Evolutionary conservation across 495 filamentous ascomycete genomes (phyloP).

Genomic region (Penicillium tannophilum): DNA sequence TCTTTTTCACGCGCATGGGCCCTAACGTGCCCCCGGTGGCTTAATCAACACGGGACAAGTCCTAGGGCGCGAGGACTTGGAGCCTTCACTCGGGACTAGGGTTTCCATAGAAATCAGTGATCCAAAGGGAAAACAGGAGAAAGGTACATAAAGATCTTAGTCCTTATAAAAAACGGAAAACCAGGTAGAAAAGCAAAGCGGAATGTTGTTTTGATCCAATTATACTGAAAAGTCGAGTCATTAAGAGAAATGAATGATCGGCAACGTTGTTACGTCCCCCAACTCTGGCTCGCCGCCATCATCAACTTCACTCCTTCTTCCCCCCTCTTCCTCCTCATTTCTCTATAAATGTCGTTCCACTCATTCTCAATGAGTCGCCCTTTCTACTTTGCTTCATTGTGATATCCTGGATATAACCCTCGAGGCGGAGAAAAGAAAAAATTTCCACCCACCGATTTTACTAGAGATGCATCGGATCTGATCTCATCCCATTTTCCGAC

Average conservation of each 20-base stretch:
- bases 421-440: not conserved
- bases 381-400: slow-evolving; percentile 26
- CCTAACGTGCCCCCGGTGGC: not conserved
- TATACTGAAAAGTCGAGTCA: not conserved
- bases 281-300: slow-evolving; percentile 14
- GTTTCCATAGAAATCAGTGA: not conserved
- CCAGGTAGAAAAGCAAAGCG: no score
- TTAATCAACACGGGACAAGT: not conserved
- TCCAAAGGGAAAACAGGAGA: not conserved
- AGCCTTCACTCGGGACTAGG: not conserved
- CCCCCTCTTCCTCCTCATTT: slow-evolving; percentile 4
- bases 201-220: no score
- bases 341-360: slow-evolving; percentile 15
- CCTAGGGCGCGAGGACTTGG: not conserved
- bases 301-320: slow-evolving; percentile 20
- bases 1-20: not conserved
- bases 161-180: not conserved
- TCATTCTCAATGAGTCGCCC: slow-evolving; percentile 19
- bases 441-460: not conserved
- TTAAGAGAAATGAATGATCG: slow-evolving; percentile 10
- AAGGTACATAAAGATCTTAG: not conserved
- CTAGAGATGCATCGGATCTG: slow-evolving; percentile 23
- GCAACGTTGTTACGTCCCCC: slow-evolving; percentile 5
- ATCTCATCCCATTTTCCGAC: slow-evolving; percentile 20
- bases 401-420: slow-evolving; percentile 4